Evolutionary conservation across 352 stramenopile species (phyloP), one percentile per base, ranked within the genome.

Genomic region (Salisapilia sapeloensis): DNA sequence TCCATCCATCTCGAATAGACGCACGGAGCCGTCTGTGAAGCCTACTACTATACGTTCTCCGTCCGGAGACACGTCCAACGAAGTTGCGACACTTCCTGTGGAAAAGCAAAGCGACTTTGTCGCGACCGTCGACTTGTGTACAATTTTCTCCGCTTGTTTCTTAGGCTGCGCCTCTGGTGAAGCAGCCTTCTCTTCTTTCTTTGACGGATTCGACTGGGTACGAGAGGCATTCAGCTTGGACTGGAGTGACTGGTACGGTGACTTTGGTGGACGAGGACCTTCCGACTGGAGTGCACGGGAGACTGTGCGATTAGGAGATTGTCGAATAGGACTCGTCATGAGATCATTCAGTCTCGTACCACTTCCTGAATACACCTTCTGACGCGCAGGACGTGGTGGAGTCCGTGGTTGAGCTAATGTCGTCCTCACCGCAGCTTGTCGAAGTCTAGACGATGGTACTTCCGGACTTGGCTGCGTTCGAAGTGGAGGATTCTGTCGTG

Each of bases 1-100:
- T 48, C 74, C 84, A 44, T 90, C 70, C 65, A 86, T 81, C 42
- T 86, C 74, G 29, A 80, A 90, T 12, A 90, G 46, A 2, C 70
- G 51, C 19, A 90, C 61, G 0, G 70, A 83, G 4, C 70, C 74
- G 28, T 90, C 70, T 2, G 55, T 77, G 40, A 85, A 86, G 9
- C 64, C 74, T 9, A 77, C 70, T n/a, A 90, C 57, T 29, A 90
- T 56, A 34, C 77, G 82, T 33, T 90, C 67, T 3, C 74, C 74
- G 23, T 86, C 70, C 1, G 70, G 70, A 7, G 47, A 80, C 29
- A 80, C 67, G 24, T 90, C 74, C 10, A 90, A 20, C 20, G 70
- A 80, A 22, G 64, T 80, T 2, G 66, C 74, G 1, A 83, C 55
- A 21, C 56, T 58, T 41, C 84, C 67, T 0, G 66, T 85, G 2